Evolutionary conservation across 1,284 basidiomycete species (phyloP).

Genomic region (Pseudozyma tsukubaensis): DNA sequence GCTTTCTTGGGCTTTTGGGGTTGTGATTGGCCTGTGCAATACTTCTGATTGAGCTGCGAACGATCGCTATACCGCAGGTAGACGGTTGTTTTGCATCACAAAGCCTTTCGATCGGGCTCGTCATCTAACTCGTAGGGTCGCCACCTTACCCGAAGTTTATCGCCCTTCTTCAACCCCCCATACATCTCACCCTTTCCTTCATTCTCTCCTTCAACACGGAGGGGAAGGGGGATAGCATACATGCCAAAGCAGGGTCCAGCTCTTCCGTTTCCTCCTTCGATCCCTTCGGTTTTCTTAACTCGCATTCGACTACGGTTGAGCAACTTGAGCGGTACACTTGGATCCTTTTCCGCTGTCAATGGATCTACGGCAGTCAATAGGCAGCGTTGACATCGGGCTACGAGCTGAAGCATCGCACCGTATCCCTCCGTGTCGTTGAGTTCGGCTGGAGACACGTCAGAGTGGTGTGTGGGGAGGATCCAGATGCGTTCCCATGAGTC

Average conservation of each 20-base stretch:
- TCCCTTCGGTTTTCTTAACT: conserved; percentile 30
- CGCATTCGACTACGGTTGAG: conserved; percentile 41
- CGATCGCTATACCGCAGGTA: neutral
- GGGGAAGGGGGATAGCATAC: conserved; percentile 52
- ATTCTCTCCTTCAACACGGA: neutral
- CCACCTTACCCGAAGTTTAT: conserved; percentile 39
- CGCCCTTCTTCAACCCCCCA: conserved; percentile 28
- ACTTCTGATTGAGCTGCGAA: neutral
- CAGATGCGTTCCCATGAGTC: conserved; percentile 55
- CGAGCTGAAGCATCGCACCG: conserved; percentile 45
- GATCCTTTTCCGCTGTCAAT: conserved; percentile 47
- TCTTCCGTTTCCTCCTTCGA: conserved; percentile 29
- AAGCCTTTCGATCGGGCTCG: conserved; percentile 25
- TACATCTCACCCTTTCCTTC: conserved; percentile 12
- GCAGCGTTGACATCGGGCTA: conserved; percentile 56
- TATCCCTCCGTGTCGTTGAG: neutral
- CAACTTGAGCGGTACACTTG: conserved; percentile 50
- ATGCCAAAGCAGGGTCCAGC: conserved; percentile 59
- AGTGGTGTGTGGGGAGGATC: conserved; percentile 19
- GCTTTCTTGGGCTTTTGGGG: too few species aligned
- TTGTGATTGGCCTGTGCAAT: too few species aligned
- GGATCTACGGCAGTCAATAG: conserved; percentile 58
- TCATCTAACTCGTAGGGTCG: conserved; percentile 31
- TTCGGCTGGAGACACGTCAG: too few species aligned
- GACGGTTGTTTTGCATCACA: neutral